Evolutionary conservation across 2,329 filamentous ascomycete genomes (phyloP), one percentile per base, ranked within the genome.

Genomic region (Akanthomyces muscarius): DNA sequence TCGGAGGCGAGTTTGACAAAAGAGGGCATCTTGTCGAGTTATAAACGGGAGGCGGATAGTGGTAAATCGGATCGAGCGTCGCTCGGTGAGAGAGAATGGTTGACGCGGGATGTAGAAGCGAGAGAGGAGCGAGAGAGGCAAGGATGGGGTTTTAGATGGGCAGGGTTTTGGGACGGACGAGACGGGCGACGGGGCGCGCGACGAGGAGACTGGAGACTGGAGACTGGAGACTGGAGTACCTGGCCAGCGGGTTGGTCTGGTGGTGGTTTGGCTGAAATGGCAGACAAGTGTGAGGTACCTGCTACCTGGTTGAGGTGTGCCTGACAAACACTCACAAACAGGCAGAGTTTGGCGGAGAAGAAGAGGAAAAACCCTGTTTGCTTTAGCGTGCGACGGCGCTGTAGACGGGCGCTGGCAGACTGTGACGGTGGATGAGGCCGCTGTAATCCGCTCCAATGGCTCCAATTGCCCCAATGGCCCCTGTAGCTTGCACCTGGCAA

Each of bases 11-110:
- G 65, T 44, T 67, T 68, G 65, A 67, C 58, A 44, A 62, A 56
- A 48, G 62, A 66, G 21, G 65, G 65, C 68, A 70, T 69, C 64
- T 65, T 70, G 67, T 67, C 62, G 50, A 52, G 48, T 47, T 57
- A 23, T 53, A 47, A 30, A 28, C n/a, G 36, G 25, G 16, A 41
- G 23, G 55, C 50, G 23, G 23, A 30, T 30, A n/a, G 18, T 48
- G 44, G 11, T 51, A 18, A 52, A 36, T 44, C 25, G 36, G 53
- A 58, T 53, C 21, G n/a, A 36, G 38, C 18, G 48, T 53, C 23
- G 38, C 50, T 61, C 58, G 58, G 58, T 61, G 58, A 61, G 58
- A 61, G 58, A 61, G 58, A 61, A 61, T 45, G 50, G 58, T 33
- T 16, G 41, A 61, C n/a, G 50, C 16, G 21, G 50, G 58, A 61